phyloP scores from a whole-genome alignment of 1,139 yeast genomes.

The Yamadazyma songkhlaensis region DNA sequence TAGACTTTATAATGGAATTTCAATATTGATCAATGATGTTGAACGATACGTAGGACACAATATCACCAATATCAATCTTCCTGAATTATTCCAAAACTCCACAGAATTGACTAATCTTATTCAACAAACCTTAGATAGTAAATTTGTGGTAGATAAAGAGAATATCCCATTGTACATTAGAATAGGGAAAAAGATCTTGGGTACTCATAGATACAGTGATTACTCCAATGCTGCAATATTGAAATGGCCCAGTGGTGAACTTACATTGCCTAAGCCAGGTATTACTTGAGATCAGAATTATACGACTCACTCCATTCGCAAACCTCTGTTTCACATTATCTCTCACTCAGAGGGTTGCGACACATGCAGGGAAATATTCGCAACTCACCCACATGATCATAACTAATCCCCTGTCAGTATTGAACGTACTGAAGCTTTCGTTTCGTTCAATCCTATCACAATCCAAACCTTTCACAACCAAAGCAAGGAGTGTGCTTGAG shows the following conservation, averaged over 20 bases:
- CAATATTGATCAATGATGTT: constrained; percentile 74
- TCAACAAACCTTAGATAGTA: constrained; percentile 21
- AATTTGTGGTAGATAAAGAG: constrained; percentile 19
- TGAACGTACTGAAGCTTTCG: constrained; percentile 4
- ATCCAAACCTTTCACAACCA: constrained; percentile 13
- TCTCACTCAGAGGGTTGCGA: not conserved
- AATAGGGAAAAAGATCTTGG: constrained; percentile 50
- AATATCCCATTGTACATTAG: constrained; percentile 49
- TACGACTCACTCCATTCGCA: too few relatives aligned
- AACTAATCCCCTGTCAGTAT: not conserved
- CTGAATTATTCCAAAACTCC: constrained; percentile 32
- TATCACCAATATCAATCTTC: constrained; percentile 39
- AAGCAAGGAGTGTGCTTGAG: constrained; percentile 10
- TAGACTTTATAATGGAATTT: constrained; percentile 41
- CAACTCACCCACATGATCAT: not conserved
- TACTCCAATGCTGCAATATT: constrained; percentile 57
- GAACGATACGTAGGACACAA: constrained; percentile 63
- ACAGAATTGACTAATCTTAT: constrained; percentile 34
- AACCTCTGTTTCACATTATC: too few relatives aligned
- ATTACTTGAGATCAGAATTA: too few relatives aligned
- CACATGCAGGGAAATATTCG: not conserved
- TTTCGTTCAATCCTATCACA: constrained; percentile 6
- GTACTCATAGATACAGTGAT: constrained; percentile 41
- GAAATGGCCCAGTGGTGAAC: constrained; percentile 56
- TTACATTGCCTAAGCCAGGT: constrained; percentile 45